Evolutionary conservation across 352 stramenopile species (phyloP), one percentile per base, ranked within the genome.

Genomic region (Pythium diclinum): DNA sequence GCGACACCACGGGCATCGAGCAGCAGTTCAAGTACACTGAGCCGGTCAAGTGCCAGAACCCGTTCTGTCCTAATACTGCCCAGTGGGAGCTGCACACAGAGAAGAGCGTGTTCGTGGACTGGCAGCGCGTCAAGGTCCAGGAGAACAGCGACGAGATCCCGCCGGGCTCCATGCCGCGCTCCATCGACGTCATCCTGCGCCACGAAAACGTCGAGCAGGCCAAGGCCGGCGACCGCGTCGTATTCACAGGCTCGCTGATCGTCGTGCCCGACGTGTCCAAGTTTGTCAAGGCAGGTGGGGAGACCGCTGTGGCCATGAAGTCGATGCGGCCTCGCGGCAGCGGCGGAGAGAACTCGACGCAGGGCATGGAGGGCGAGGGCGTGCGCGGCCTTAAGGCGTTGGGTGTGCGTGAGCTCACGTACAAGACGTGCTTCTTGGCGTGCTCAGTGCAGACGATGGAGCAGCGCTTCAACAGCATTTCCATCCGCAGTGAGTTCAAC

Each of bases 111-210:
- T 99, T 99, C 69, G 94, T 98, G 13, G 98, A 99, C 74, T 99
- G 97, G 97, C 98, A 99, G 78, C 91, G 96, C 32, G 77, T 99
- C 36, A 93, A 98, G 46, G 94, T 99, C 19, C 98, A 99, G 77
- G 98, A 99, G 72, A 99, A 99, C 74, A 94, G 94, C 38, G 93
- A 99, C 65, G 96, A 99, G 68, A 99, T 99, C 63, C 97, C 98
- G n/a, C 83, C 97, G 0, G 98, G 97, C 14, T 95, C 74, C 53
- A 99, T 99, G 95, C 98, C 98, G 6, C 76, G 97, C 10, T 97
- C 87, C 1, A 93, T 99, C 56, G 97, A 99, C 68, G 91, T 99
- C 10, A 97, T 99, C 62, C 69, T 99, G 34, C 76, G 97, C n/a
- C 91, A 99, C 71, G 96, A 99, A 74, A 97, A 98, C 68, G 97